These are phyloP conservation scores for Boletus bicolor DNA, from an alignment of 768 basidiomycete genomes.

Conservation along the genomic window DNA sequence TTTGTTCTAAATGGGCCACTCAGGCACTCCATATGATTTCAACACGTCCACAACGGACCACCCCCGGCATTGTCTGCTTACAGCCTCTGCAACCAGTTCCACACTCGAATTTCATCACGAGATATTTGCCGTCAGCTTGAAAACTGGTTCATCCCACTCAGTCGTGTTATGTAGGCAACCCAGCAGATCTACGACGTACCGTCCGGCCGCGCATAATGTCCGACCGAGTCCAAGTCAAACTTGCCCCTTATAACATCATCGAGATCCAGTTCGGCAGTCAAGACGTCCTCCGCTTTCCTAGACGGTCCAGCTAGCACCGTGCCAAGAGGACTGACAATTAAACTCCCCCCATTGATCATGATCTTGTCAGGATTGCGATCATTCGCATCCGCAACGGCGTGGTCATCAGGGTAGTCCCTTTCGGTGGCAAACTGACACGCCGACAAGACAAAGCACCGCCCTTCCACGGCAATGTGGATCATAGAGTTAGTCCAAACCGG, in stretches of 20 bases:
- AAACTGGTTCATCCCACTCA: conserved; percentile 23
- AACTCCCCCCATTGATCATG: conserved; percentile 60
- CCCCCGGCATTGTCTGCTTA: neutral
- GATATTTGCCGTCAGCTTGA: conserved; percentile 21
- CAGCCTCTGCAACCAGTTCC: neutral
- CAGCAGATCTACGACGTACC: conserved; percentile 33
- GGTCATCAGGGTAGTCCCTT: conserved; percentile 49
- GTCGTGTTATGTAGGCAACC: neutral
- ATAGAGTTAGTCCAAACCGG: conserved; percentile 56
- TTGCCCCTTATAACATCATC: conserved; percentile 56
- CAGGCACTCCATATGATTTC: neutral
- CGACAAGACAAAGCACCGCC: conserved; percentile 65
- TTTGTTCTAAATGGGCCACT: conserved; percentile 10
- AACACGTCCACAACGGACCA: neutral
- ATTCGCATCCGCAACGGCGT: conserved; percentile 40
- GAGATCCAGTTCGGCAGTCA: conserved; percentile 57
- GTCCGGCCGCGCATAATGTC: conserved; percentile 61
- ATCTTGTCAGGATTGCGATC: conserved; percentile 43
- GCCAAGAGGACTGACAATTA: conserved; percentile 59
- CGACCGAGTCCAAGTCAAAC: conserved; percentile 59
- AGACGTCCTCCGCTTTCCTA: conserved; percentile 46
- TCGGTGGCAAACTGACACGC: conserved; percentile 59
- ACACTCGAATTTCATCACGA: neutral
- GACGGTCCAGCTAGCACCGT: conserved; percentile 58
- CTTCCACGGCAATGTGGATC: conserved; percentile 63